These are phyloP conservation scores for Vitellaria paradoxa DNA, from an alignment of 179 eudicot species.

Conservation along the genomic window DNA sequence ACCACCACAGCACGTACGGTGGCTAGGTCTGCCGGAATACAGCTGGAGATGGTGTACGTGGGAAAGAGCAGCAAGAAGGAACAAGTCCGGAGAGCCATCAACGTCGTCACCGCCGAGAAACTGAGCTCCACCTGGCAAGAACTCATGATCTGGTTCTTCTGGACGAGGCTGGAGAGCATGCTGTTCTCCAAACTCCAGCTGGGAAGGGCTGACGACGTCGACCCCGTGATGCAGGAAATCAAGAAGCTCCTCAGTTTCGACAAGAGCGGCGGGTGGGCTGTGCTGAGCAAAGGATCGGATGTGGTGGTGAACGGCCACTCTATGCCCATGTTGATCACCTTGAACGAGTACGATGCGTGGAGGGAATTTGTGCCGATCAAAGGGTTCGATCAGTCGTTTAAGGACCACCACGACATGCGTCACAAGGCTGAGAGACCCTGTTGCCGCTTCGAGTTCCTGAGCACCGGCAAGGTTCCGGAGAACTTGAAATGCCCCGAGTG, in stretches of 20 bases:
- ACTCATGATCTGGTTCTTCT: slow-evolving; percentile 63
- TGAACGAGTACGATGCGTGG: slow-evolving; percentile 39
- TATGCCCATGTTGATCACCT: slow-evolving; percentile 22
- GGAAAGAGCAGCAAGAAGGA: slow-evolving; percentile 52
- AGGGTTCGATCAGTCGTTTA: slow-evolving; percentile 32
- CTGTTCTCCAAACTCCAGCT: slow-evolving; percentile 60
- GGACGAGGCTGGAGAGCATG: slow-evolving; percentile 78
- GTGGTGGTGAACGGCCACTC: slow-evolving; percentile 47
- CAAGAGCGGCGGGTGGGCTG: slow-evolving; percentile 57
- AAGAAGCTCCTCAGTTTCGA: slow-evolving; percentile 66
- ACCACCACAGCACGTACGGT: slow-evolving; percentile 42
- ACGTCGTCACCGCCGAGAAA: slow-evolving; percentile 33
- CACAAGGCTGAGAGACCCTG: slow-evolving; percentile 35
- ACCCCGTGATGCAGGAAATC: slow-evolving; percentile 47
- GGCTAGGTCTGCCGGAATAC: slow-evolving; percentile 32
- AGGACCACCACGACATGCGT: slow-evolving; percentile 21
- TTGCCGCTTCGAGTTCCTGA: slow-evolving; percentile 52
- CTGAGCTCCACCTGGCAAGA: slow-evolving; percentile 59
- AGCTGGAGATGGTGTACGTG: slow-evolving; percentile 59
- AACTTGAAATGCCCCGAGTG: slow-evolving; percentile 67
- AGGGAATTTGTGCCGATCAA: slow-evolving; percentile 21
- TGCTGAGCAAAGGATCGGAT: slow-evolving; percentile 44
- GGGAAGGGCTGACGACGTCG: slow-evolving; percentile 24
- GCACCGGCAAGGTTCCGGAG: slow-evolving; percentile 39
- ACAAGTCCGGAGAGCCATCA: slow-evolving; percentile 25